Conservation (phyloP, 2,329 filamentous ascomycete genomes). For the Beauveria sp. region DNA sequence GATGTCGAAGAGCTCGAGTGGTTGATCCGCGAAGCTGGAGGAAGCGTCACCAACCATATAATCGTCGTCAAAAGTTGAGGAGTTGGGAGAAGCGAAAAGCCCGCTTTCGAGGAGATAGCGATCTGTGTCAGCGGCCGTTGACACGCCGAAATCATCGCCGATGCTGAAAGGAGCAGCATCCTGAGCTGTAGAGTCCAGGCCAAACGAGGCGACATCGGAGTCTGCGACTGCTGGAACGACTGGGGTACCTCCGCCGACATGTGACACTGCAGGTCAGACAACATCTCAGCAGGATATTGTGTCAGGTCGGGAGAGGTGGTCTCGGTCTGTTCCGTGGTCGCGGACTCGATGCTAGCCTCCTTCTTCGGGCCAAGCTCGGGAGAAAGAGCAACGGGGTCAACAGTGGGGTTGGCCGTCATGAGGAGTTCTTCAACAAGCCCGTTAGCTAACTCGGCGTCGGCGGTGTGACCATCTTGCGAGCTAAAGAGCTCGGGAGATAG, state of each 20-base stretch:
- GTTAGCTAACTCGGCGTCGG: slow-evolving; percentile 22
- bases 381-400: slow-evolving; percentile 55
- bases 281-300: slow-evolving; percentile 99
- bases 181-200: slow-evolving; percentile 46
- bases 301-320: slow-evolving; percentile 72
- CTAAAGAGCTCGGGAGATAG: slow-evolving; percentile 53
- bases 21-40: slow-evolving; percentile 34
- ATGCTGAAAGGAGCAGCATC: slow-evolving; percentile 58
- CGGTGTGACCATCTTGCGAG: slow-evolving; percentile 32
- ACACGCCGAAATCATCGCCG: slow-evolving; percentile 61
- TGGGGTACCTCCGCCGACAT: slow-evolving; percentile 64
- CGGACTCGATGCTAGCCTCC: slow-evolving; percentile 25
- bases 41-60: slow-evolving; percentile 55
- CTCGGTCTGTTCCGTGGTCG: slow-evolving; percentile 18
- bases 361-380: slow-evolving; percentile 46
- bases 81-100: slow-evolving; percentile 66
- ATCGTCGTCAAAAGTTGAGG: slow-evolving; percentile 59
- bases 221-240: slow-evolving; percentile 37
- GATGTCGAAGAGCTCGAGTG: slow-evolving; percentile 42
- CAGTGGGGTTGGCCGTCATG: slow-evolving; percentile 39
- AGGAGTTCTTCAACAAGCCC: slow-evolving; percentile 37
- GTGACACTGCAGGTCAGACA: slow-evolving; percentile 99
- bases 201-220: slow-evolving; percentile 30
- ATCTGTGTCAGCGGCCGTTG: slow-evolving; percentile 65
- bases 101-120: slow-evolving; percentile 67